Evolutionary conservation across 495 filamentous ascomycete genomes (phyloP).

Genomic region (Pyronema domesticum): DNA sequence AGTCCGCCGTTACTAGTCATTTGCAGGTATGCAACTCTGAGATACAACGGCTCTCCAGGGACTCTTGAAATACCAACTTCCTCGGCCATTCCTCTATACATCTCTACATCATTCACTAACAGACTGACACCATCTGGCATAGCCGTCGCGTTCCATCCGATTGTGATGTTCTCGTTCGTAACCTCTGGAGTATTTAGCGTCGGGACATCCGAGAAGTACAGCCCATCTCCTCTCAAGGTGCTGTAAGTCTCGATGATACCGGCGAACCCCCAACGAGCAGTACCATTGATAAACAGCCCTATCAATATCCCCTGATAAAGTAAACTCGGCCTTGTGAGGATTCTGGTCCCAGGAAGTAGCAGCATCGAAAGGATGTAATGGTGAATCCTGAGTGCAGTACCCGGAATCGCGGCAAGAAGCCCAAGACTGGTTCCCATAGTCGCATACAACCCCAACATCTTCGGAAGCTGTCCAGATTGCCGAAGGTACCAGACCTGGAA

Average conservation of each 20-base stretch:
- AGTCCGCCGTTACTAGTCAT: conserved; percentile 47
- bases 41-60: conserved; percentile 30
- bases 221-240: conserved; percentile 50
- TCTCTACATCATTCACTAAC: conserved; percentile 85
- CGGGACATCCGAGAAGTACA: conserved; percentile 52
- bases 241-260: conserved; percentile 69
- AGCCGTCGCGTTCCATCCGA: conserved; percentile 36
- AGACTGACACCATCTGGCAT: conserved; percentile 59
- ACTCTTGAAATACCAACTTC: conserved; percentile 26
- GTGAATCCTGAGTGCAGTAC: conserved; percentile 78
- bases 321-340: conserved; percentile 62
- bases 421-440: conserved; percentile 38
- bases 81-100: conserved; percentile 29
- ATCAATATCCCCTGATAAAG: conserved; percentile 77
- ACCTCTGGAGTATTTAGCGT: conserved; percentile 33
- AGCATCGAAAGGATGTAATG: conserved; percentile 83
- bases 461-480: conserved; percentile 48
- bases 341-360: conserved; percentile 55
- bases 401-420: conserved; percentile 50
- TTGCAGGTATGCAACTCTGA: conserved; percentile 39
- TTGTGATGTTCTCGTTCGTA: conserved; percentile 34
- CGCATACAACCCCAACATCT: conserved; percentile 54
- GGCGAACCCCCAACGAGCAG: conserved; percentile 86
- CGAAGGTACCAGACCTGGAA: conserved; percentile 59
- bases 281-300: conserved; percentile 80